Evolutionary conservation across 129 eudicot species (phyloP), one percentile per base, ranked within the genome.

Genomic region (Mikania micrantha): DNA sequence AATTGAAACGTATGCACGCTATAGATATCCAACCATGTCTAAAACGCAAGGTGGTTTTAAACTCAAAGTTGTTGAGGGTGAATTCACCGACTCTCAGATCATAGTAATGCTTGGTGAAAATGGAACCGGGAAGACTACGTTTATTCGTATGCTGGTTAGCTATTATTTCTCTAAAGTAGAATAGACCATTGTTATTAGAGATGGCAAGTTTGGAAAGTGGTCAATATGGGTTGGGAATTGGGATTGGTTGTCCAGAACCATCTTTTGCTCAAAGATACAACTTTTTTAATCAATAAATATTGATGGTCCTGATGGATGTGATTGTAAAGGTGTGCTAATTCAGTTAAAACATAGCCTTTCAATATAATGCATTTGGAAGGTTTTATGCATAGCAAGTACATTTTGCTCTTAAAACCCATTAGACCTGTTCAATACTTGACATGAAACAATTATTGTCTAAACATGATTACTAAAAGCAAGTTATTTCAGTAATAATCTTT

Each of bases 71-170:
- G 40, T 60, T 24, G 96, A 88, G 79, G 98, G 98, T 50, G 96
- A 85, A 78, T 92, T 88, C 58, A 92, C 96, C 0, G 91, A 84
- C 73, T 85, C 96, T 41, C 96, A 92, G 77, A 92, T 92, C 28
- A 64, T 84, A 56, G 98, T 92, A 53, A 85, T 88, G 94, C 92
- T 92, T 78, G 98, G 98, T 38, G 96, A 92, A 76, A 88, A 92
- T 77, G 98, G 96, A 56, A 92, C 98, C 9, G 98, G 98, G 54
- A 88, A 92, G 84, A 85, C 96, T 2, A 88, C 96, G 6, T 92
- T 92, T 47, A 86, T 88, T 47, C 86, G 95, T 34, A 83, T 92
- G 95, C 89, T 92, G 96, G 96, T 91, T 83, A 25, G 40, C 1
- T 67, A 36, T 60, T 5, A 42, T 38, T 45, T 59, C 4, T 48